phyloP scores from a whole-genome alignment of 352 stramenopile genomes.

The Phytopythium delawarense region DNA sequence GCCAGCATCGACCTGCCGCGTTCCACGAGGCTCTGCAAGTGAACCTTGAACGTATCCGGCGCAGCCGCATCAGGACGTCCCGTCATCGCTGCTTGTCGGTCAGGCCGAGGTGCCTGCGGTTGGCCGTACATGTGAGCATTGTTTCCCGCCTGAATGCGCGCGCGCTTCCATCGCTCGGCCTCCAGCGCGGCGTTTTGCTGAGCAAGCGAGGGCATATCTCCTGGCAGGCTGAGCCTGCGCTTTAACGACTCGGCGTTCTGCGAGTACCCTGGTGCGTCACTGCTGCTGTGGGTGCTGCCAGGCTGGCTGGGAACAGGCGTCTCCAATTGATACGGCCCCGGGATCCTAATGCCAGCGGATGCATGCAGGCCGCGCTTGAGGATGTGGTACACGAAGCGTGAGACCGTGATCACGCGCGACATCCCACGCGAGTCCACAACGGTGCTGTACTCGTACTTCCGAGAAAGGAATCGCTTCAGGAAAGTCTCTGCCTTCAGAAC shows the following conservation, averaged over 20 bases:
- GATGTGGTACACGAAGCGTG: conserved; percentile 38
- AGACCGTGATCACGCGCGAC: conserved; percentile 32
- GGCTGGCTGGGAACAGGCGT: not conserved
- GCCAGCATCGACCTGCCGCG: conserved; percentile 63
- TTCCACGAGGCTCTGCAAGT: conserved; percentile 61
- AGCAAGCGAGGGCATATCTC: not conserved
- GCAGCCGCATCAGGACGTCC: conserved; percentile 7
- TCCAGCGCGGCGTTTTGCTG: conserved; percentile 17
- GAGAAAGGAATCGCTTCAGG: conserved; percentile 33
- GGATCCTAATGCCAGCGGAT: conserved; percentile 14
- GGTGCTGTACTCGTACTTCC: conserved; percentile 51
- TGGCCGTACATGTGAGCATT: not conserved
- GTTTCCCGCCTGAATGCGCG: conserved; percentile 1
- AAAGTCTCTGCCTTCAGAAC: conserved; percentile 39
- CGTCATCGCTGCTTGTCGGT: conserved; percentile 6
- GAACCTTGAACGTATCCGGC: conserved; percentile 39
- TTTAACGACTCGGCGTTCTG: conserved; percentile 34
- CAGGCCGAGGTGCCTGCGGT: not conserved
- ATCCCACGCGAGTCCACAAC: conserved; percentile 26
- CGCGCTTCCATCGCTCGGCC: conserved; percentile 32
- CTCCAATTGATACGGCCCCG: conserved; percentile 11
- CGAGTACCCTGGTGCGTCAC: conserved; percentile 2
- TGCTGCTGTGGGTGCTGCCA: not conserved
- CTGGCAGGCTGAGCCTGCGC: conserved; percentile 24
- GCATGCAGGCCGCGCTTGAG: conserved; percentile 25